Evolutionary conservation across 306 rosid genomes (phyloP).

Genomic region (Vigna mungo): DNA sequence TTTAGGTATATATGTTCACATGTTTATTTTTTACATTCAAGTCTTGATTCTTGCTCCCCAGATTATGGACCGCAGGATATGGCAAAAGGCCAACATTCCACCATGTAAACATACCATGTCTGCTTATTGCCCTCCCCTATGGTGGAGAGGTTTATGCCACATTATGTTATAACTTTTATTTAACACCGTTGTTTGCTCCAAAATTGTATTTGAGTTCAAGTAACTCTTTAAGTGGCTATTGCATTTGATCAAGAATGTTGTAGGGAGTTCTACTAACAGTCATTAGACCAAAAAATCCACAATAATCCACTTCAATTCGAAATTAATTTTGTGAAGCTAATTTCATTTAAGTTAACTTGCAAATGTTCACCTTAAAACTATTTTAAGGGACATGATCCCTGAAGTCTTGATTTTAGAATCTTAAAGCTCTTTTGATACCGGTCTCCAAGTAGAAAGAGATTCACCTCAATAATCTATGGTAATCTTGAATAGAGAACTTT

Average conservation of each 20-base stretch:
- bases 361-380: too few relatives aligned
- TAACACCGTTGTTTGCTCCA: neutral
- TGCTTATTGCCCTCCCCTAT: too few relatives aligned
- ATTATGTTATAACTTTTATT: too few relatives aligned
- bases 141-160: too few relatives aligned
- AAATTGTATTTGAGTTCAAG: neutral
- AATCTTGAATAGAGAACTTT: neutral
- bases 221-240: neutral
- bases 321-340: neutral
- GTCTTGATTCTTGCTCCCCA: too few relatives aligned
- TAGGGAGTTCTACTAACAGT: neutral
- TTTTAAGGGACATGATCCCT: neutral
- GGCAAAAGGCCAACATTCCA: too few relatives aligned
- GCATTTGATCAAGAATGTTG: neutral
- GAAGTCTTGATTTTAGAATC: conserved; percentile 25
- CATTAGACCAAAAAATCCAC: neutral
- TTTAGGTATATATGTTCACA: neutral
- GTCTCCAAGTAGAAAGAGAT: neutral
- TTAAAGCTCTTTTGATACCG: neutral
- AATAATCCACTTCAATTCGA: neutral
- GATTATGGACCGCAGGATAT: too few relatives aligned
- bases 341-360: neutral
- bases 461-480: neutral
- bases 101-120: too few relatives aligned
- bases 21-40: neutral